phyloP scores from a whole-genome alignment of 305 asterid genomes.

The Rubia balearica region DNA sequence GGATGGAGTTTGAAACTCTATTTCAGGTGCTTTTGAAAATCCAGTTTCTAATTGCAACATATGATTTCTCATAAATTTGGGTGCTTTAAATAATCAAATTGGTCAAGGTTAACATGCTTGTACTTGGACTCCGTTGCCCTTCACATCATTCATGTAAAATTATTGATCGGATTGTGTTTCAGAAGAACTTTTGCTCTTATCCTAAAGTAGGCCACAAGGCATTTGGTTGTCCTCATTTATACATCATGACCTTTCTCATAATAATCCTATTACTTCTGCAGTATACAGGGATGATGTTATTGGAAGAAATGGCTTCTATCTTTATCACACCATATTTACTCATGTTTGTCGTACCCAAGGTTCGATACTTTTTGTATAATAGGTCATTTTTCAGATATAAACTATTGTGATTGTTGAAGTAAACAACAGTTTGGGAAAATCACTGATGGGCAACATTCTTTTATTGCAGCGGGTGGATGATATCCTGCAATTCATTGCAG shows the following conservation, averaged over 20 bases:
- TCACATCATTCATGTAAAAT: background rate
- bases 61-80: background rate
- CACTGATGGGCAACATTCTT: constrained; percentile 2
- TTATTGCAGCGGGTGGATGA: constrained; percentile 68
- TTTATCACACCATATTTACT: constrained; percentile 88
- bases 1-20: constrained; percentile 77
- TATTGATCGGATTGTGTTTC: background rate
- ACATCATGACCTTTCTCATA: background rate
- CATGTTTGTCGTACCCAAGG: constrained; percentile 84
- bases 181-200: background rate
- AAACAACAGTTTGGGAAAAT: background rate
- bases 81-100: background rate
- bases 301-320: constrained; percentile 98
- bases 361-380: constrained; percentile 15
- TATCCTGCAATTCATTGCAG: constrained; percentile 68
- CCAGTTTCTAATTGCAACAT: background rate
- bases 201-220: background rate
- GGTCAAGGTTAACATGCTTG: background rate
- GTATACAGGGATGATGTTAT: constrained; percentile 93
- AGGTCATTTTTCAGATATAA: background rate
- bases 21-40: constrained; percentile 59
- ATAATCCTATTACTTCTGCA: constrained; percentile 24
- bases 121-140: background rate
- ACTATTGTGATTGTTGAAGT: background rate
- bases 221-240: background rate